A percentile compares a stretch with the other conserved stretches of the same genome.
phyloP scores from a whole-genome alignment of 352 stramenopile genomes.

The Phytophthora niederhauseri region DNA sequence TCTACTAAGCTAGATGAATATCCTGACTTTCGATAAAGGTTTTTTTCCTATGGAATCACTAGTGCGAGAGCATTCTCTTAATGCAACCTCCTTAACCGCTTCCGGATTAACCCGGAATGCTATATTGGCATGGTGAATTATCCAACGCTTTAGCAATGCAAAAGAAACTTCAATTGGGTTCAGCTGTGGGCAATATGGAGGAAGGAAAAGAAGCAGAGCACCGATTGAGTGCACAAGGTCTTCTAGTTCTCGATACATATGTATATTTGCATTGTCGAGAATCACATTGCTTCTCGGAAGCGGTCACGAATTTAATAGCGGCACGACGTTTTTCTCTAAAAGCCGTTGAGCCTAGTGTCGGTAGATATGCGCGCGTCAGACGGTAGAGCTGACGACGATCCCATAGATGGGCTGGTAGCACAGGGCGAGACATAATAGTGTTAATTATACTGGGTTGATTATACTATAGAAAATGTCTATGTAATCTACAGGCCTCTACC shows the following conservation, averaged over 20 bases:
- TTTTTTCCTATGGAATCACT: conserved; percentile 1
- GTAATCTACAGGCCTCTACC: too few relatives aligned
- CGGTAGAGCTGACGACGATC: too few relatives aligned
- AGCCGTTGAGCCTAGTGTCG: not conserved
- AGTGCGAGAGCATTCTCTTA: conserved; percentile 10
- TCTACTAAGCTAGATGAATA: conserved; percentile 5
- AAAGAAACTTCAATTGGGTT: conserved; percentile 28
- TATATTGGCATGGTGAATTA: conserved; percentile 13
- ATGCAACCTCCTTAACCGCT: conserved; percentile 11
- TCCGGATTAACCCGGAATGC: conserved; percentile 20
- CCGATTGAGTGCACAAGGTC: conserved; percentile 6
- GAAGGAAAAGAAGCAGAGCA: conserved; percentile 21
- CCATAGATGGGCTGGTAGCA: too few relatives aligned
- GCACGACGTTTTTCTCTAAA: conserved; percentile 1
- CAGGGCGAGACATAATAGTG: too few relatives aligned
- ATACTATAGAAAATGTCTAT: too few relatives aligned
- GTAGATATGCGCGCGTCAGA: too few relatives aligned
- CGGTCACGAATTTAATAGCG: conserved; percentile 3
- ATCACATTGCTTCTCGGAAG: conserved; percentile 7
- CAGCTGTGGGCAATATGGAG: conserved; percentile 21
- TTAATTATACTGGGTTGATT: too few relatives aligned
- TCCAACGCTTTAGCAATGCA: conserved; percentile 22
- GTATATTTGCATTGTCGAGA: conserved; percentile 17
- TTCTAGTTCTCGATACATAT: conserved; percentile 11
- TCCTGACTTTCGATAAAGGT: conserved; percentile 7